Percentiles rank a stretch among this genome's conserved stretches.
These are phyloP conservation scores for Alternaria sp. DNA, from an alignment of 2,329 filamentous ascomycete species.

Conservation along the genomic window DNA sequence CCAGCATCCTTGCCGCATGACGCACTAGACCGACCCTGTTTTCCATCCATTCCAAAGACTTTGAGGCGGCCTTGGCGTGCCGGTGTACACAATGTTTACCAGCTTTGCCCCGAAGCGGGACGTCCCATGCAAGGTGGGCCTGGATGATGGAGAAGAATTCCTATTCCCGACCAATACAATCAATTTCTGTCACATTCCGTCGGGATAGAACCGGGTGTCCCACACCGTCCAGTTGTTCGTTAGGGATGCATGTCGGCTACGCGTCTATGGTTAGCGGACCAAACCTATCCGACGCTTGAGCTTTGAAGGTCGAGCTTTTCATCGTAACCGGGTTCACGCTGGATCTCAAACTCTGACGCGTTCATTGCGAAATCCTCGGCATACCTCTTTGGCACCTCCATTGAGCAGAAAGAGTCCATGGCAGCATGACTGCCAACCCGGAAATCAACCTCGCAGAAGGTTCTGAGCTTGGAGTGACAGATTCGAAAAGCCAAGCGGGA, in stretches of 20 bases:
- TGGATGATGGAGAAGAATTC: slow-evolving; percentile 7
- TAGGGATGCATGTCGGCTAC: slow-evolving; percentile 13
- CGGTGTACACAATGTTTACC: slow-evolving; percentile 6
- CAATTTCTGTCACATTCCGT: slow-evolving; percentile 7
- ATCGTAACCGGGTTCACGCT: slow-evolving; percentile 11
- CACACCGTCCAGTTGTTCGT: slow-evolving; percentile 21
- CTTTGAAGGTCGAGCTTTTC: slow-evolving; percentile 18
- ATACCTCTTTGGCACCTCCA: background rate
- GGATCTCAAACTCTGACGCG: slow-evolving; percentile 6
- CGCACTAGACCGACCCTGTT: slow-evolving; percentile 10
- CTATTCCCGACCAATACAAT: slow-evolving; percentile 30
- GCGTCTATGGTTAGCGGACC: slow-evolving; percentile 17
- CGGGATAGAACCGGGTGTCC: slow-evolving; percentile 15
- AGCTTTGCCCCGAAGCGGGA: slow-evolving; percentile 4
- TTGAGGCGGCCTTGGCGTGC: slow-evolving; percentile 11
- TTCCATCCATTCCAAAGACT: background rate
- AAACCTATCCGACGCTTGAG: slow-evolving; percentile 19
- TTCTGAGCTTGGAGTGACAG: slow-evolving; percentile 27
- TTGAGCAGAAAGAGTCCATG: slow-evolving; percentile 11
- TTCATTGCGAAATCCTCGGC: slow-evolving; percentile 11
- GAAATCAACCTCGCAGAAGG: slow-evolving; percentile 46
- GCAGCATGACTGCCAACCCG: slow-evolving; percentile 48
- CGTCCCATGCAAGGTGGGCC: slow-evolving; percentile 5
- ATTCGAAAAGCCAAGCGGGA: slow-evolving; percentile 34
- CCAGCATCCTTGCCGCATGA: slow-evolving; percentile 10